Evolutionary conservation across 1,139 yeast genomes (phyloP).

Genomic region (Pichia sp.): DNA sequence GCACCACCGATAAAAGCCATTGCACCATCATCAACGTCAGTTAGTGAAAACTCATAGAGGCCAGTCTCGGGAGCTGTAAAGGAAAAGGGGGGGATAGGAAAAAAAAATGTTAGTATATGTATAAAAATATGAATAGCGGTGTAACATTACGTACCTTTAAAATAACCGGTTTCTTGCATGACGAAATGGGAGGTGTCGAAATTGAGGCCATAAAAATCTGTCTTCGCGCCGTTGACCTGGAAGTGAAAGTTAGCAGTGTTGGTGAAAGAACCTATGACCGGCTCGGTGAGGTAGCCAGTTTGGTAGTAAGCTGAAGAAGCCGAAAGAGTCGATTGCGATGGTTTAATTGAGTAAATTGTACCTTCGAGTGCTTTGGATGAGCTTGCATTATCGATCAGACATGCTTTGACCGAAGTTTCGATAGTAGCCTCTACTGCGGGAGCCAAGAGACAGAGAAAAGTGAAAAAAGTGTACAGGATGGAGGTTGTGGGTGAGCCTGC

Average conservation of each 20-base stretch:
- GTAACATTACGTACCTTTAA: slow-evolving; percentile 2
- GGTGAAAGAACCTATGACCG: background rate
- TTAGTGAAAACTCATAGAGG: slow-evolving; percentile 17
- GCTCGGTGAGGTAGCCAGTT: background rate
- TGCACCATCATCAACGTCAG: slow-evolving; percentile 23
- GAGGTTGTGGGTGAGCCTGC: background rate
- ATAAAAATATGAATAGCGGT: background rate
- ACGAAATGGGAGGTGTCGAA: slow-evolving; percentile 19
- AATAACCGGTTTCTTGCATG: slow-evolving; percentile 15
- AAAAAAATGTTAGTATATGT: background rate
- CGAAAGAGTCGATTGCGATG: background rate
- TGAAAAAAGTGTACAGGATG: background rate
- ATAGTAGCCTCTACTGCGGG: background rate
- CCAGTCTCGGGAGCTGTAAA: slow-evolving; percentile 15
- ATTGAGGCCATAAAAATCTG: slow-evolving; percentile 9
- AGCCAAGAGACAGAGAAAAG: background rate
- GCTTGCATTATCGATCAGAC: background rate
- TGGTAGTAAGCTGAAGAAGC: background rate
- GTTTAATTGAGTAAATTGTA: background rate
- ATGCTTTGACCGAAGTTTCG: background rate
- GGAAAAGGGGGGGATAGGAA: background rate
- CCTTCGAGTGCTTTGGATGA: background rate
- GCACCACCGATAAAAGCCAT: slow-evolving; percentile 20
- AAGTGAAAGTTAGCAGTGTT: background rate
- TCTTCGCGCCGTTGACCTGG: background rate